Base-by-base conservation (phyloP, 441 rosid genomes). In the Euphorbia schlechtendalii region DNA sequence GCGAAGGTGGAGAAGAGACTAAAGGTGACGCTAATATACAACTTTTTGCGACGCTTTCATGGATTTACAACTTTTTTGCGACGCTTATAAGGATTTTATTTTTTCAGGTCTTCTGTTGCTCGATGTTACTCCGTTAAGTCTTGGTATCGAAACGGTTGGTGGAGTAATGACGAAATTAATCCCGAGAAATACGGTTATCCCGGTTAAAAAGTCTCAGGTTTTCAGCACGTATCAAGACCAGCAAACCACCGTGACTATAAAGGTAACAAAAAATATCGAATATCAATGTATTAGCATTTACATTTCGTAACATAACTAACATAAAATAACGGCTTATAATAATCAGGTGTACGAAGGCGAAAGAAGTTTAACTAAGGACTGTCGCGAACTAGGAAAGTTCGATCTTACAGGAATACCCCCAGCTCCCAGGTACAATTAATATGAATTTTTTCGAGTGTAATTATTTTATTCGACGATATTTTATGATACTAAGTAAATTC, bases 131-230 rank as follows among this genome's bases (percentile, higher is more conserved):
- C 85, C 92, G 0, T 65, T 83, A 66, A 79, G 84, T 52, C 79
- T 86, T 2, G 91, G 87, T 18, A 82, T 5, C 8, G 89, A 82
- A 67, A 86, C 89, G 0, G 82, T 68, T 10, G 87, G 86, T 15
- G 86, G 89, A 1, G 80, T 86, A 3, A 84, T 86, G 89, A 82
- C 86, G 18, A 77, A 71, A 58, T 46, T 86, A 67, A 82, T 86
- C 63, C 87, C 82, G 0, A 79, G 87, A 70, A 81, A 82, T 81
- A 79, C 87, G 1, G 82, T 71, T 9, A 81, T 84, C 13, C 92
- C 87, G 0, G 73, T 81, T 0, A 84, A 71, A 80, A 84, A 79
- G 62, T 77, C 86, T 56, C 84, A 81, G 66, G 61, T 78, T 28
- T 81, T 86, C 69, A 73, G 81, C 0, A 84, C 92, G 36, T 80